Percentiles rank a stretch among this genome's conserved stretches.
These are phyloP conservation scores for Botrytis porri DNA, from an alignment of 2,329 filamentous ascomycete species.

Conservation along the genomic window DNA sequence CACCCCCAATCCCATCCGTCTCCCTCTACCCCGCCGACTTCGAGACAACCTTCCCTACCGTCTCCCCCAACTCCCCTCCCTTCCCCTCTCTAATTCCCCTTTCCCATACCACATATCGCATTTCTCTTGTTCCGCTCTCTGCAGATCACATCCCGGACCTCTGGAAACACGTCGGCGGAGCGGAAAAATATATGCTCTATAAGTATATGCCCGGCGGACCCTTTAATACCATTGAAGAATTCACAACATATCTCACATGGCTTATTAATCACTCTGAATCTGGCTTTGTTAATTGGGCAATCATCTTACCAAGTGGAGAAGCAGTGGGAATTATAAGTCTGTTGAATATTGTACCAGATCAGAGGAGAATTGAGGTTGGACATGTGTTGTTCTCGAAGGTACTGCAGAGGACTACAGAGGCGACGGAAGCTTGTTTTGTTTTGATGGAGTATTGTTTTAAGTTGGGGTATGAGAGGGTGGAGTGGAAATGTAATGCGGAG, in stretches of 20 bases:
- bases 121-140: constrained; percentile 28
- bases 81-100: constrained; percentile 16
- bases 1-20: not conserved
- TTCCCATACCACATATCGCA: constrained; percentile 19
- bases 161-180: constrained; percentile 26
- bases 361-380: constrained; percentile 57
- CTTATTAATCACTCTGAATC: not conserved
- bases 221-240: constrained; percentile 35
- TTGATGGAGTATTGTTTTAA: constrained; percentile 54
- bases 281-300: constrained; percentile 3
- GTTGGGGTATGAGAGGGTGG: constrained; percentile 54
- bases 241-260: constrained; percentile 34
- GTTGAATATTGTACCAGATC: constrained; percentile 47
- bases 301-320: constrained; percentile 15
- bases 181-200: constrained; percentile 38
- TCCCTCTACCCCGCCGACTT: constrained; percentile 7
- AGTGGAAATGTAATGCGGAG: constrained; percentile 62
- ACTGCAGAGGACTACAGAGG: constrained; percentile 52
- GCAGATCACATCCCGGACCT: constrained; percentile 26
- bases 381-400: constrained; percentile 49
- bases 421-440: constrained; percentile 58
- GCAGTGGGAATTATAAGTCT: constrained; percentile 44
- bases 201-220: constrained; percentile 44
- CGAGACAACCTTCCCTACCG: not conserved
- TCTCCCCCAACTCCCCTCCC: not conserved